Evolutionary conservation across 2,329 filamentous ascomycete species (phyloP).

Genomic region (Nemania bipapillata): DNA sequence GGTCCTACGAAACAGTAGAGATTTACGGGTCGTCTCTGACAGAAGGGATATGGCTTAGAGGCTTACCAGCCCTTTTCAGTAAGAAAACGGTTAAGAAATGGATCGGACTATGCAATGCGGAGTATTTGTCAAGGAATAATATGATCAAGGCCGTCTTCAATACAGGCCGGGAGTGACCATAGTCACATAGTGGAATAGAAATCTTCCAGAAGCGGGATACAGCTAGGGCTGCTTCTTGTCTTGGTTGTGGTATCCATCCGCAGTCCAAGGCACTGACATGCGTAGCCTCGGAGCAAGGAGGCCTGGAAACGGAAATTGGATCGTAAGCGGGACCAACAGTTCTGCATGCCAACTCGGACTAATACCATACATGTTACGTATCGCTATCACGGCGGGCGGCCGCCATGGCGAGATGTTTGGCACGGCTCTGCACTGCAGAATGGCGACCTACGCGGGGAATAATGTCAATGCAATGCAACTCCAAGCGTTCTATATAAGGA

Average conservation of each 20-base stretch:
- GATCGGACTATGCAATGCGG: constrained; percentile 25
- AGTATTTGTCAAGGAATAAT: constrained; percentile 31
- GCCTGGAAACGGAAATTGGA: constrained; percentile 23
- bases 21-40: constrained; percentile 31
- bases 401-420: constrained; percentile 28
- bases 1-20: constrained; percentile 17
- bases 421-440: constrained; percentile 29
- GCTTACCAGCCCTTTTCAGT: constrained; percentile 33
- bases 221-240: constrained; percentile 13
- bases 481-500: constrained; percentile 38
- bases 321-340: constrained; percentile 24
- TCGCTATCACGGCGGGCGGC: constrained; percentile 25
- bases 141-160: constrained; percentile 9
- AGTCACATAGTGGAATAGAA: constrained; percentile 17
- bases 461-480: constrained; percentile 32
- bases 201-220: constrained; percentile 31
- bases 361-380: constrained; percentile 30
- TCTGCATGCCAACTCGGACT: constrained; percentile 27
- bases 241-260: constrained; percentile 16
- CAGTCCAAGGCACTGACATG: constrained; percentile 3
- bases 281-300: constrained; percentile 22
- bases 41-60: constrained; percentile 38
- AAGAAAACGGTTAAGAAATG: constrained; percentile 11
- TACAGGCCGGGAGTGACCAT: constrained; percentile 16
- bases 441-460: constrained; percentile 30